These are phyloP conservation scores for Cladosporium sp. DNA, from an alignment of 2,329 filamentous ascomycete genomes.

Conservation along the genomic window DNA sequence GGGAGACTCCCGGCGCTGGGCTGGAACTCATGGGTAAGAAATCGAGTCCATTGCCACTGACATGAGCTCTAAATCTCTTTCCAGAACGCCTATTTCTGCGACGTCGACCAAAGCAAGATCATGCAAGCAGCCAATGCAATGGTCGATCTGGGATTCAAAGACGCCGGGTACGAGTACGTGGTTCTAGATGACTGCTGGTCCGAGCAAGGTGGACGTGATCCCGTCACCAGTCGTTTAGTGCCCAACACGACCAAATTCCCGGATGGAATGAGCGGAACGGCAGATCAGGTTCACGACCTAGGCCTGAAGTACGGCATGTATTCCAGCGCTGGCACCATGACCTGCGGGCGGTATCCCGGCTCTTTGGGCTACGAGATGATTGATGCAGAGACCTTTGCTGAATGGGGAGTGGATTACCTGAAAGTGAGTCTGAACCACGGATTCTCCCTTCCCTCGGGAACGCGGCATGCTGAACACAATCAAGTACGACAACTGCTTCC, in stretches of 20 bases:
- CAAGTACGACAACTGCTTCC: conserved; percentile 17
- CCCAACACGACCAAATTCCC: conserved; percentile 47
- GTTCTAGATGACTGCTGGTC: conserved; percentile 57
- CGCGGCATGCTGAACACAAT: conserved; percentile 4
- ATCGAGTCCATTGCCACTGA: conserved; percentile 11
- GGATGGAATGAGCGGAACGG: conserved; percentile 49
- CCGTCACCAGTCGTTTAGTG: conserved; percentile 34
- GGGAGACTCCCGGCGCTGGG: conserved; percentile 37
- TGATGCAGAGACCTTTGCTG: conserved; percentile 53
- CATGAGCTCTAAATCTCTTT: conserved; percentile 37
- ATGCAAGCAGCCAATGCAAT: conserved; percentile 43
- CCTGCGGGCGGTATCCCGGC: conserved; percentile 48
- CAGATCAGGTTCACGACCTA: conserved; percentile 48
- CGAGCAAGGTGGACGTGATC: conserved; percentile 45
- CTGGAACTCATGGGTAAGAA: conserved; percentile 12
- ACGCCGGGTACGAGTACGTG: conserved; percentile 53
- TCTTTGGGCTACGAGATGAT: conserved; percentile 51
- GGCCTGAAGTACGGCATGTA: conserved; percentile 61
- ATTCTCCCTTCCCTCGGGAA: too few species aligned
- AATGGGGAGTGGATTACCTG: conserved; percentile 55
- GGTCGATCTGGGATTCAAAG: conserved; percentile 45
- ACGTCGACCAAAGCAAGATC: conserved; percentile 47
- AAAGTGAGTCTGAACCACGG: conserved; percentile 29
- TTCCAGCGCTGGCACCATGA: conserved; percentile 44
- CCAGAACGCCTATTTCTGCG: conserved; percentile 49